These are phyloP conservation scores for Xylaria sp. DNA, from an alignment of 495 filamentous ascomycete species.

Conservation along the genomic window DNA sequence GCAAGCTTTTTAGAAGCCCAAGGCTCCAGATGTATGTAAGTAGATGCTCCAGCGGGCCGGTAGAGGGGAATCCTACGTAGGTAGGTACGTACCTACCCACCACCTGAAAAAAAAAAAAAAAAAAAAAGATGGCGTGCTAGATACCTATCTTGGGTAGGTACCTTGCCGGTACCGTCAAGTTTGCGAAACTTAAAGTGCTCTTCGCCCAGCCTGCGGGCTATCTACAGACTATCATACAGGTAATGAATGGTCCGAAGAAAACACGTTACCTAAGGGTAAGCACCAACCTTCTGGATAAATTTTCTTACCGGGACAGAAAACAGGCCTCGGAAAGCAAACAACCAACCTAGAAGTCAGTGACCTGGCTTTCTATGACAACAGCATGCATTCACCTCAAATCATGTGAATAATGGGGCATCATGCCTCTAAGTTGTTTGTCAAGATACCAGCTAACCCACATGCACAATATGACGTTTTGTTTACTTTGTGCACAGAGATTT, in stretches of 20 bases:
- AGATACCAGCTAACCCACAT: neutral
- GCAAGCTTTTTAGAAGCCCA: neutral
- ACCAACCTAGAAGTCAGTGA: neutral
- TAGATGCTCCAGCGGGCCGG: neutral
- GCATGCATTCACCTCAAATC: constrained; percentile 6
- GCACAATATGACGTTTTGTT: neutral
- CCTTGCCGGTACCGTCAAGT: neutral
- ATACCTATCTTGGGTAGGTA: neutral
- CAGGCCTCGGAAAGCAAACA: neutral
- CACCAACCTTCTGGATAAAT: constrained; percentile 10
- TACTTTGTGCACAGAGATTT: neutral
- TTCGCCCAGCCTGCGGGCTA: constrained; percentile 2
- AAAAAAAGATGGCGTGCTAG: neutral
- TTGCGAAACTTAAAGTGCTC: constrained; percentile 16
- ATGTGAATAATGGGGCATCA: constrained; percentile 13
- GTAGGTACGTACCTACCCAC: neutral
- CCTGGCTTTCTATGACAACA: neutral
- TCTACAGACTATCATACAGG: too few species aligned
- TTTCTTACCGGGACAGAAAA: neutral
- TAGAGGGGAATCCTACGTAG: neutral
- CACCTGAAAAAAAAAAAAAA: too few species aligned
- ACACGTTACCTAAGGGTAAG: neutral
- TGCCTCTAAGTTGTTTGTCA: neutral
- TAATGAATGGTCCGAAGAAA: neutral
- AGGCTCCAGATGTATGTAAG: neutral